Conservation (phyloP, 2,329 filamentous ascomycete species). For the Zasmidium citrigriseum region DNA sequence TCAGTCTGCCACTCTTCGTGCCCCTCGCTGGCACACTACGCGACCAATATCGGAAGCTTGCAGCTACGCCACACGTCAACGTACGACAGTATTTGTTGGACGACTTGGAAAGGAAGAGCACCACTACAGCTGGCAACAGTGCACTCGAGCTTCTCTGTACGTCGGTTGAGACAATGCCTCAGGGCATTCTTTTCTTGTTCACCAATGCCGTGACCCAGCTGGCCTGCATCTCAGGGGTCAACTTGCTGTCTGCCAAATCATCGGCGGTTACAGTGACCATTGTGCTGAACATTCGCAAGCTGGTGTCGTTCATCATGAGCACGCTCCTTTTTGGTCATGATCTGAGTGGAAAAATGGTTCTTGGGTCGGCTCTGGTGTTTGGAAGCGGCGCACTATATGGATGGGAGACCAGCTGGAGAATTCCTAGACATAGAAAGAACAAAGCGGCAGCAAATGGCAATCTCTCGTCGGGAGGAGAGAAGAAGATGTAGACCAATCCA, state of each 20-base stretch:
- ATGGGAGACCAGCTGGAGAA: conserved; percentile 61
- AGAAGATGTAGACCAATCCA: neutral
- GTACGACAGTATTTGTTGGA: conserved; percentile 12
- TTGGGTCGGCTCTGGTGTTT: conserved; percentile 86
- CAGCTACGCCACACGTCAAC: conserved; percentile 54
- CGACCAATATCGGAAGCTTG: conserved; percentile 64
- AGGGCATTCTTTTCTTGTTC: conserved; percentile 69
- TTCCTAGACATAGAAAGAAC: conserved; percentile 35
- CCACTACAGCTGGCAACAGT: conserved; percentile 7
- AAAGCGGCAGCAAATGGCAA: neutral
- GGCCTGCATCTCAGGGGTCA: conserved; percentile 92
- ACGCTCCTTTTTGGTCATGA: conserved; percentile 93
- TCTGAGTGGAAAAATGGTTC: conserved; percentile 71
- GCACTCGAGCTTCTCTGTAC: conserved; percentile 9
- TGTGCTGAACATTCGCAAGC: conserved; percentile 90
- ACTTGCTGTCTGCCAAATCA: conserved; percentile 83
- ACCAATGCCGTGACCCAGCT: conserved; percentile 89
- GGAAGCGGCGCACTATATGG: conserved; percentile 89
- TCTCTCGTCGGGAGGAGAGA: conserved; percentile 6
- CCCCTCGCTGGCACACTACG: conserved; percentile 68
- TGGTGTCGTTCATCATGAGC: conserved; percentile 86
- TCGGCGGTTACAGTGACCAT: conserved; percentile 95
- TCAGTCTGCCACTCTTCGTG: conserved; percentile 75
- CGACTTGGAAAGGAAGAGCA: conserved; percentile 5
- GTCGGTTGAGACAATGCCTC: conserved; percentile 50